Percentiles rank a stretch among this genome's conserved stretches.
Evolutionary conservation across 441 rosid species (phyloP).

Genomic region (Hura crepitans): DNA sequence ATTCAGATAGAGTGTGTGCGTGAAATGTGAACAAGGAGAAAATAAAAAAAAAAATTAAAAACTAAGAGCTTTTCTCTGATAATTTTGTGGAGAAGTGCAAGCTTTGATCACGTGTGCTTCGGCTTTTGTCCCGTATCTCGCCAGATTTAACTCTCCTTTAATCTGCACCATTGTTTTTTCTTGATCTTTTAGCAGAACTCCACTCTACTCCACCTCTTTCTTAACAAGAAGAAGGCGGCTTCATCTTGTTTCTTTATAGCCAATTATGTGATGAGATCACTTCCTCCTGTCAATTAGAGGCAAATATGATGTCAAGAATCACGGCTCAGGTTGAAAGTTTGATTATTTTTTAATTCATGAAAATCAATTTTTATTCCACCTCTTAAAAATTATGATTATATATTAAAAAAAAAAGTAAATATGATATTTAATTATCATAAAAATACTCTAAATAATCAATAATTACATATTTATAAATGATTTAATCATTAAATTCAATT

Average conservation of each 20-base stretch:
- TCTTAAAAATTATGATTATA: too few species aligned
- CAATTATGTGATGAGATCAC: not conserved
- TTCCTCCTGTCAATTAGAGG: not conserved
- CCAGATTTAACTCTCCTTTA: slow-evolving; percentile 9
- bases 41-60: not conserved
- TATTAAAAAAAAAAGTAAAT: too few species aligned
- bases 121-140: slow-evolving; percentile 19
- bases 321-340: too few species aligned
- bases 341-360: too few species aligned
- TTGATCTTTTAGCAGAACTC: slow-evolving; percentile 16
- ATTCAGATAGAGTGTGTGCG: not conserved
- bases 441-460: too few species aligned
- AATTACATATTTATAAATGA: too few species aligned
- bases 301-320: too few species aligned
- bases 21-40: not conserved
- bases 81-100: not conserved
- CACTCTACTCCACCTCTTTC: not conserved
- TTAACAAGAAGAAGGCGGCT: not conserved
- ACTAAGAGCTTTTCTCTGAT: not conserved
- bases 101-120: slow-evolving; percentile 33
- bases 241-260: not conserved
- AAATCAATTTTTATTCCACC: too few species aligned
- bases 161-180: not conserved
- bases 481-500: too few species aligned
- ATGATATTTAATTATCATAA: too few species aligned